Evolutionary conservation across 2,329 filamentous ascomycete species (phyloP).

Genomic region (Botrytis galanthina): DNA sequence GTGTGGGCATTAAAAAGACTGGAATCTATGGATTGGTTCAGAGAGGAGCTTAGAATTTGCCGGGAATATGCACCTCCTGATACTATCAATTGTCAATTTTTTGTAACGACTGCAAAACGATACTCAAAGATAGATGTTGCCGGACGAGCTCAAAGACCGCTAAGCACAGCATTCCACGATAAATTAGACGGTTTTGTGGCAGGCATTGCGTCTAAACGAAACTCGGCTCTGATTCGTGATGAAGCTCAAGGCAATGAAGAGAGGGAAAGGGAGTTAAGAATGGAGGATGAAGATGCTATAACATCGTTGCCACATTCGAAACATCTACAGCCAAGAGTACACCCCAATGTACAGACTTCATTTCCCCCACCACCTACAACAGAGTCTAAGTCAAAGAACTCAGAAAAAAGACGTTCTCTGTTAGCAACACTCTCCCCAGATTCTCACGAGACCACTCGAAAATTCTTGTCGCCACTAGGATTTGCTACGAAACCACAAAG

Average conservation of each 20-base stretch:
- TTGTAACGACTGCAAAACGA: slow-evolving; percentile 73
- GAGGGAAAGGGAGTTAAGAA: slow-evolving; percentile 74
- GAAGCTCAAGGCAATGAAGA: slow-evolving; percentile 77
- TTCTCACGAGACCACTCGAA: slow-evolving; percentile 44
- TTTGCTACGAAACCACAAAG: slow-evolving; percentile 7
- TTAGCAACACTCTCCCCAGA: slow-evolving; percentile 23
- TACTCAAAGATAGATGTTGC: slow-evolving; percentile 32
- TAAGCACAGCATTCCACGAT: slow-evolving; percentile 78
- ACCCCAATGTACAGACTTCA: slow-evolving; percentile 33
- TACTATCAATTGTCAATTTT: slow-evolving; percentile 90
- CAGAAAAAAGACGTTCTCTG: slow-evolving; percentile 46
- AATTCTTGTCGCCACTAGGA: slow-evolving; percentile 33
- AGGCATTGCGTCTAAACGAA: slow-evolving; percentile 80
- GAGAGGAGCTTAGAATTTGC: slow-evolving; percentile 89
- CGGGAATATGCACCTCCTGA: slow-evolving; percentile 84
- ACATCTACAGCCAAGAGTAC: slow-evolving; percentile 56
- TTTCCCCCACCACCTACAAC: slow-evolving; percentile 36
- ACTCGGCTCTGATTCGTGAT: slow-evolving; percentile 77
- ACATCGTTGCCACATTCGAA: slow-evolving; percentile 73
- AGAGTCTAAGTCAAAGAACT: slow-evolving; percentile 47
- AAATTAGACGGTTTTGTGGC: slow-evolving; percentile 85
- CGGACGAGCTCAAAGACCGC: slow-evolving; percentile 56
- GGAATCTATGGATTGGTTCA: slow-evolving; percentile 97
- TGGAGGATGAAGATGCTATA: slow-evolving; percentile 81
- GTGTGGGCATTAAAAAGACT: slow-evolving; percentile 92